These are phyloP conservation scores for Abelmoschus esculentus DNA, from an alignment of 345 rosid genomes.

Conservation along the genomic window DNA sequence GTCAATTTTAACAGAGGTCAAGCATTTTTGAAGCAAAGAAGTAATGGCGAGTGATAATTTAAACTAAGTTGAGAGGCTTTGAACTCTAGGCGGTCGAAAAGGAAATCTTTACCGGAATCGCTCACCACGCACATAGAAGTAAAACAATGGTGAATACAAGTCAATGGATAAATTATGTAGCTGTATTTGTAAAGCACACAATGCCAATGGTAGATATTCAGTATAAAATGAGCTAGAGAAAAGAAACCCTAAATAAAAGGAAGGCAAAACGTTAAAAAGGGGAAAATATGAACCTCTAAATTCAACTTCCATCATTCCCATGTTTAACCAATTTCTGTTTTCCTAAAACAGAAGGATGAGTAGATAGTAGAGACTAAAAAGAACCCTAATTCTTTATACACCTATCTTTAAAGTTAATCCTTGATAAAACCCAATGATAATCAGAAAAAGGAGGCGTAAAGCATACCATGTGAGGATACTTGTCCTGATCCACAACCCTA, in stretches of 20 bases:
- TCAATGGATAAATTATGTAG: neutral
- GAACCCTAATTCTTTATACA: neutral
- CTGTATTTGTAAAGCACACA: too few species aligned
- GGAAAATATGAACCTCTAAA: neutral
- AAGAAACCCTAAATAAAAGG: neutral
- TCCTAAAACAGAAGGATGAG: neutral
- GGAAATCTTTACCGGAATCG: too few species aligned
- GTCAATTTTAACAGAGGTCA: neutral
- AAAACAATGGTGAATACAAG: neutral
- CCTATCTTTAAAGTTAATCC: neutral
- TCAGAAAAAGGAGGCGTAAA: neutral
- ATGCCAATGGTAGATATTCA: neutral
- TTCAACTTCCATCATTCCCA: neutral
- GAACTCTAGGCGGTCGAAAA: neutral
- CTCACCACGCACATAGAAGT: neutral
- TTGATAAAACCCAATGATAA: neutral
- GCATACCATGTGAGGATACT: constrained; percentile 95
- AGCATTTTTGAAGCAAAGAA: neutral
- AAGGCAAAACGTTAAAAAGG: neutral
- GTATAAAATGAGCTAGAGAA: neutral
- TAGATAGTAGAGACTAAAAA: neutral
- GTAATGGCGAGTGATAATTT: neutral
- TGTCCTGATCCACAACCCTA: constrained; percentile 98
- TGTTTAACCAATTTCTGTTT: neutral
- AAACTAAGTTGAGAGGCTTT: neutral